Evolutionary conservation across 495 filamentous ascomycete genomes (phyloP).

Genomic region (Xylona heveae): DNA sequence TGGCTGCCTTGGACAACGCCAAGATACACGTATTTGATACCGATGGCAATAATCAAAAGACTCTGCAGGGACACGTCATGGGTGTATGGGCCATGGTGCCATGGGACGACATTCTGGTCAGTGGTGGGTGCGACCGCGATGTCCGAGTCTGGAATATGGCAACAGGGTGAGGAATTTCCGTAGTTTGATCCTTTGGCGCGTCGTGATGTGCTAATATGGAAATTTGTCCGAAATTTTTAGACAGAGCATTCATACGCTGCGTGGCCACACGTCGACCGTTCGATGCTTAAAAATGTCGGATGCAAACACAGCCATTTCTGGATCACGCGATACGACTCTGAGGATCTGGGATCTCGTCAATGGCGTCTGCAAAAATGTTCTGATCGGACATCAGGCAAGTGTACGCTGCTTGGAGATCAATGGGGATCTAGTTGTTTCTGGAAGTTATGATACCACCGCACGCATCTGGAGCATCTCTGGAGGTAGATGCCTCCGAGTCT

Average conservation of each 20-base stretch:
- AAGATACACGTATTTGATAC: conserved; percentile 97
- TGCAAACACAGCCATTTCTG: conserved; percentile 78
- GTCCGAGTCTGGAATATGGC: conserved; percentile 95
- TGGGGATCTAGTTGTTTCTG: conserved; percentile 85
- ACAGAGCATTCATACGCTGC: conserved; percentile 56
- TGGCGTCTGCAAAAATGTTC: conserved; percentile 72
- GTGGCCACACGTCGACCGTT: conserved; percentile 90
- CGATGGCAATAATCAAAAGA: conserved; percentile 68
- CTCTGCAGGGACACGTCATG: conserved; percentile 90
- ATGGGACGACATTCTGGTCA: conserved; percentile 88
- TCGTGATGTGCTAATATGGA: conserved; percentile 4
- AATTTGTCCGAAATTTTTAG: conserved; percentile 16
- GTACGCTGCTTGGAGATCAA: conserved; percentile 91
- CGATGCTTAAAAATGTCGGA: conserved; percentile 97
- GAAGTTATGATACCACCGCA: conserved; percentile 91
- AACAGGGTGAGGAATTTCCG: conserved; percentile 62
- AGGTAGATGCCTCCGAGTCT: conserved; percentile 69
- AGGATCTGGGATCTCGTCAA: conserved; percentile 85
- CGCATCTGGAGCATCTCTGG: conserved; percentile 95
- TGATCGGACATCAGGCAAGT: conserved; percentile 90
- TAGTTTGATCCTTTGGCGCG: not conserved
- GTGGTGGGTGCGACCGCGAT: conserved; percentile 90
- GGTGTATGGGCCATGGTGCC: conserved; percentile 99
- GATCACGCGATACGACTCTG: conserved; percentile 84
- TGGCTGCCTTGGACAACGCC: conserved; percentile 92